Conservation (phyloP, 768 basidiomycete species). For the Trametes maxima region DNA sequence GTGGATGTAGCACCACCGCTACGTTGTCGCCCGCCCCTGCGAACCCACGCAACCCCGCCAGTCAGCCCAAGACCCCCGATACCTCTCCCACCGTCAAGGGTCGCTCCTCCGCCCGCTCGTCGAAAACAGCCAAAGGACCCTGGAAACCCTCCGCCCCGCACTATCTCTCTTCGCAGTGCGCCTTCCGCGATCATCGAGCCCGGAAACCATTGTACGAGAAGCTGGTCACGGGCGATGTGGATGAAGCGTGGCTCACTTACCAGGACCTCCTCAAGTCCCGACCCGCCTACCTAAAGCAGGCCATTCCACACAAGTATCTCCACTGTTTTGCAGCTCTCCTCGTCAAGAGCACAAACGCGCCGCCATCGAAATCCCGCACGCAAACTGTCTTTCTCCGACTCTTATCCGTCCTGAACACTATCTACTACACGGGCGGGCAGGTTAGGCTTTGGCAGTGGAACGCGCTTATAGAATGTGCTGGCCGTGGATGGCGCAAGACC, state of each 20-base stretch:
- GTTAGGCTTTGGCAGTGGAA: conserved; percentile 78
- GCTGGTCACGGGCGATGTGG: not conserved
- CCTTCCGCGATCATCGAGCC: not conserved
- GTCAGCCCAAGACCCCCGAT: not conserved
- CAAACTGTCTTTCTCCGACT: conserved; percentile 64
- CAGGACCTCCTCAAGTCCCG: conserved; percentile 9
- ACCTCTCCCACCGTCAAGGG: not conserved
- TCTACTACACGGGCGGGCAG: conserved; percentile 56
- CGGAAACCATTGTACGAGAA: conserved; percentile 10
- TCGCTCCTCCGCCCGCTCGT: not conserved
- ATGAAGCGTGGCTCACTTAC: conserved; percentile 17
- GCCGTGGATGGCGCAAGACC: conserved; percentile 64
- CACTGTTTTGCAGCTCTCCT: conserved; percentile 65
- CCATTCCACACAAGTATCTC: conserved; percentile 46
- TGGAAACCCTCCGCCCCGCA: not conserved
- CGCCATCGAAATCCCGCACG: conserved; percentile 51
- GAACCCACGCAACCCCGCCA: not conserved
- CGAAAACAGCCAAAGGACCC: conserved; percentile 2
- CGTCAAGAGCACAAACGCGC: conserved; percentile 29
- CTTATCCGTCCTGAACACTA: conserved; percentile 62
- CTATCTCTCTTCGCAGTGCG: not conserved
- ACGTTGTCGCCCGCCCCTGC: not conserved
- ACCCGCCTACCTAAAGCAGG: conserved; percentile 9
- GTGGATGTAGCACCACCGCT: not conserved
- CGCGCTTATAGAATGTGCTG: conserved; percentile 66